These are phyloP conservation scores for Entomortierella chlamydospora DNA, from an alignment of 192 early-diverging fungal species.

Conservation along the genomic window DNA sequence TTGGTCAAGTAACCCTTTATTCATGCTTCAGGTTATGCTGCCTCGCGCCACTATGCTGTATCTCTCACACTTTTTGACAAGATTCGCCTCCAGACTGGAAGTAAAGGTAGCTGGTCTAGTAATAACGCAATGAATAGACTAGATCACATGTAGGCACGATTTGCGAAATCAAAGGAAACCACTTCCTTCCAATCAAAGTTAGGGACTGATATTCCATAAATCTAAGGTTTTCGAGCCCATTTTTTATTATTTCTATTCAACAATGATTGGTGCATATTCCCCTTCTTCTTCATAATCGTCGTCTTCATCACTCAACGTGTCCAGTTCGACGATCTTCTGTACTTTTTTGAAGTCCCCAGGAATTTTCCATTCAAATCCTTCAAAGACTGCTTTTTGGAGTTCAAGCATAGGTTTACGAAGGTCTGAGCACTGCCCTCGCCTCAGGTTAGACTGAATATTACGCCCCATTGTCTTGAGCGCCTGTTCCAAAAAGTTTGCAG, in stretches of 20 bases:
- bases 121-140: too few relatives aligned
- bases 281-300: conserved; percentile 71
- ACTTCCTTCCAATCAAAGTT: too few relatives aligned
- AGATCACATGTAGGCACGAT: too few relatives aligned
- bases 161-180: too few relatives aligned
- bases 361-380: conserved; percentile 76
- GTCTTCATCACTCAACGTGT: conserved; percentile 28
- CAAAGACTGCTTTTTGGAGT: conserved; percentile 64
- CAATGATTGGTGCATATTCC: conserved; percentile 78
- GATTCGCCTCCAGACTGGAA: too few relatives aligned
- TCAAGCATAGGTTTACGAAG: conserved; percentile 56
- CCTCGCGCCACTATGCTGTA: neutral
- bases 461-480: conserved; percentile 38
- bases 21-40: neutral
- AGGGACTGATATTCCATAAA: too few relatives aligned
- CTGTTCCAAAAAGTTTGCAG: conserved; percentile 35
- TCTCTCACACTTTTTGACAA: neutral
- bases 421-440: conserved; percentile 47
- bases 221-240: too few relatives aligned
- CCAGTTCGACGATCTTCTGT: conserved; percentile 30
- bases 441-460: conserved; percentile 55
- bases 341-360: conserved; percentile 61
- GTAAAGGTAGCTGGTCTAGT: too few relatives aligned
- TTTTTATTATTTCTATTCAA: conserved; percentile 53
- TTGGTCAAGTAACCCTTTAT: too few relatives aligned